A percentile compares a stretch with the other conserved stretches of the same genome.
Evolutionary conservation across 805 yeast species (phyloP).

Genomic region (Candida ponderosae): DNA sequence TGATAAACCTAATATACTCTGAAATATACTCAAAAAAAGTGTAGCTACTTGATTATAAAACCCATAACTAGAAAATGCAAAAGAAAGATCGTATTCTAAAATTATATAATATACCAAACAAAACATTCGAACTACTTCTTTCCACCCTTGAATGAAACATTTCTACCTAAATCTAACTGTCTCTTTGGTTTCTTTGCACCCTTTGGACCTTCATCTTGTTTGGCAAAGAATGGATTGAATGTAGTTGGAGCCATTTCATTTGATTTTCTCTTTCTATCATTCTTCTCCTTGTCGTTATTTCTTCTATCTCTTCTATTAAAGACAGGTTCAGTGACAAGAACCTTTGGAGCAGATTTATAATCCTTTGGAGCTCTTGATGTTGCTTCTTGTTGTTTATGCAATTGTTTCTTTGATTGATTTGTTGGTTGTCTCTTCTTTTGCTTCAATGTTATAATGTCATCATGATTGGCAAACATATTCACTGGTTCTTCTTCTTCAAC

Average conservation of each 20-base stretch:
- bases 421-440: conserved; percentile 3
- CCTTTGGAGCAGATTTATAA: conserved; percentile 2
- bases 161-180: conserved; percentile 11
- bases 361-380: background rate
- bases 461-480: conserved; percentile 13
- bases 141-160: conserved; percentile 13
- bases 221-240: conserved; percentile 54
- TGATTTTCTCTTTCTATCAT: conserved; percentile 26
- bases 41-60: no score
- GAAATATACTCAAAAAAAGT: no score
- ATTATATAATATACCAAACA: no score
- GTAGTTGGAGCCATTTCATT: conserved; percentile 10
- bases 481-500: no score
- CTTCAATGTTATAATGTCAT: conserved; percentile 15
- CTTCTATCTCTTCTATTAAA: background rate
- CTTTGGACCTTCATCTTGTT: conserved; percentile 39
- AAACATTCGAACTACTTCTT: no score
- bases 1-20: no score
- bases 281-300: conserved; percentile 15
- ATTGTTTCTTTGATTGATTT: background rate
- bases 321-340: background rate
- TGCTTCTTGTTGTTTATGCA: background rate
- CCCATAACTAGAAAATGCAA: no score
- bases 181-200: conserved; percentile 35
- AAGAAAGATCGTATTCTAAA: no score